phyloP scores from a whole-genome alignment of 352 stramenopile species.

The Phytophthora foliorum region DNA sequence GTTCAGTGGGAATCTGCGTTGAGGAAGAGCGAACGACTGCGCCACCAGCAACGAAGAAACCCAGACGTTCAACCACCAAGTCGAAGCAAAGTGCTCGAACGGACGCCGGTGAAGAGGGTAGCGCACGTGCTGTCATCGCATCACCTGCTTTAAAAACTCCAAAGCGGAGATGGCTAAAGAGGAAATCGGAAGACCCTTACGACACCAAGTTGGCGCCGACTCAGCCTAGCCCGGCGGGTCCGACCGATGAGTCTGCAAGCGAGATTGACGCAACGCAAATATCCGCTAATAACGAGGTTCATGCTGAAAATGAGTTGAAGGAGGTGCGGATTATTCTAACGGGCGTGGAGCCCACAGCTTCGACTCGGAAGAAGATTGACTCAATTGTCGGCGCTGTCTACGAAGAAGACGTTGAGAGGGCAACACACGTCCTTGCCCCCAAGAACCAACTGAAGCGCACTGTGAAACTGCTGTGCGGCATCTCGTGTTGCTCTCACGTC shows the following conservation, averaged over 20 bases:
- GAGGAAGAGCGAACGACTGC: constrained; percentile 13
- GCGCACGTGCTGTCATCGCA: neutral
- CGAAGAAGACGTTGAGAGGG: constrained; percentile 55
- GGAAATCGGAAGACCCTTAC: constrained; percentile 43
- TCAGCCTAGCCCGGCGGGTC: constrained; percentile 25
- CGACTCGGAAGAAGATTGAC: constrained; percentile 56
- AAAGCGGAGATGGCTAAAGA: constrained; percentile 49
- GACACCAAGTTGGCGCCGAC: constrained; percentile 30
- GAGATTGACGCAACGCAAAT: constrained; percentile 30
- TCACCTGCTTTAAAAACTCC: constrained; percentile 42
- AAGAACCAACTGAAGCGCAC: constrained; percentile 62
- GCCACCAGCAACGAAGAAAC: constrained; percentile 21
- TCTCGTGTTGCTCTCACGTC: constrained; percentile 64
- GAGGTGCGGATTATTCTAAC: constrained; percentile 60
- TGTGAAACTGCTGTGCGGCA: constrained; percentile 68
- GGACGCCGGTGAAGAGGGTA: neutral
- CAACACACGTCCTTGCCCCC: constrained; percentile 60
- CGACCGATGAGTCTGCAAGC: constrained; percentile 36
- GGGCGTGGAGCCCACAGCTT: constrained; percentile 51
- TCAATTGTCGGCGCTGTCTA: constrained; percentile 52
- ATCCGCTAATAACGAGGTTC: constrained; percentile 27
- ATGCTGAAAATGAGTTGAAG: constrained; percentile 20
- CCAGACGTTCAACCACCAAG: constrained; percentile 12
- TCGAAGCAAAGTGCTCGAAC: neutral
- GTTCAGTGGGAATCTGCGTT: constrained; percentile 6